Evolutionary conservation across 495 filamentous ascomycete genomes (phyloP), one percentile per base, ranked within the genome.

Genomic region (Daldinia concentrica): DNA sequence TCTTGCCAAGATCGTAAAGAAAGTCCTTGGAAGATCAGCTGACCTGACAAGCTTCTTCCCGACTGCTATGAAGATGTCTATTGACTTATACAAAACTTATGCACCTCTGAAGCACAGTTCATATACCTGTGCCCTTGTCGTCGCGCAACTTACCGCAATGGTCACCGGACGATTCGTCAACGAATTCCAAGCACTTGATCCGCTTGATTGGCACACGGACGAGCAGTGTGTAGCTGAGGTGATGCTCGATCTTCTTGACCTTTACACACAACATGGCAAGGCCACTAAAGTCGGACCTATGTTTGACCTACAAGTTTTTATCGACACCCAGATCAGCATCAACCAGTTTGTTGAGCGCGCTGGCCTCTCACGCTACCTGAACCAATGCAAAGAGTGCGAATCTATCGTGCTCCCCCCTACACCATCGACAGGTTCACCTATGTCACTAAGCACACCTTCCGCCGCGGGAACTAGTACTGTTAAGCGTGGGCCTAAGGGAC

Each of bases 21-120:
- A 80, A 17, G 80, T 90, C 24, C 83, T 87, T 0, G 73, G 73
- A 26, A 37, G 50, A 6, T 29, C 34, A 4, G 61, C 71, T 8
- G 80, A 79, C 6, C 77, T 71, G 0, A 81, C 80, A 56, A 81
- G 81, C 34, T 85, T 92, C 43, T 86, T 87, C 17, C 80, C 83
- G 12, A 82, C 87, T 4, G 91, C 92, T 0, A 96, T 92, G 79
- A 89, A 91, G 75, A 91, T 97, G 71, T 91, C 89, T 12, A 85
- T 93, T 58, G 95, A 99, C 79, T 82, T 97, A 17, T 96, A 98
- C 78, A 92, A 94, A 71, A 99, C 95, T 4, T 96, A 92, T 78
- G 90, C 91, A 6, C 95, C 95, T 17, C 82, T 98, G 36, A 98
- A 98, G 80, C 92, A 97, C 65, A 90, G 88, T 0, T 90, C 90